Evolutionary conservation across 306 rosid genomes (phyloP), one percentile per base, ranked within the genome.

Genomic region (Trifolium repens): DNA sequence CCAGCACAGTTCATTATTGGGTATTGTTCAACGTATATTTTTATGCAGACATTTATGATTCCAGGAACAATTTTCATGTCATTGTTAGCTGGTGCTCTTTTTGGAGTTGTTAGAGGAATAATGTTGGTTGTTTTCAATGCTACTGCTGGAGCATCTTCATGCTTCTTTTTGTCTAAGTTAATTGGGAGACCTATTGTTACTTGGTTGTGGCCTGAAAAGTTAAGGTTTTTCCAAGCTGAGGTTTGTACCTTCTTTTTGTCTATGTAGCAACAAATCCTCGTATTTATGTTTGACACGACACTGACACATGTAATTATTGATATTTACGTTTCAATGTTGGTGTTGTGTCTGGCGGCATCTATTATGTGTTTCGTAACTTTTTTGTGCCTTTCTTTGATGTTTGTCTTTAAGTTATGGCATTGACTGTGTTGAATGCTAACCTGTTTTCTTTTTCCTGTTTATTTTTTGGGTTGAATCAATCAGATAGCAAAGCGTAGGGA

Each of bases 21-120:
- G 26, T 94, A 91, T 87, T 94, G 97, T 83, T 91, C 97, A 60
- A 94, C 89, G 4, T 94, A 91, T 86, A 94, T 94, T 78, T 94
- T 94, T 83, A 94, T 94, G 98, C 98, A 94, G 85, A 94, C 97
- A 6, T 94, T 94, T 76, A 94, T 94, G 97, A 94, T 94, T 84
- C 97, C 98, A 0, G 97, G 98, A 62, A 94, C 98, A 39, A 89
- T 94, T 73, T 94, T 94, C 84, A 87, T 94, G 97, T 94, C 98
- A 55, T 85, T 94, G 80, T 85, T 94, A n/a, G 98, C 96, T 58
- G 98, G 98, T 76, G 97, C 98, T 34, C 97, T 94, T 60, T 94
- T 94, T 69, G 97, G 97, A 69, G 93, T 87, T 46, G 17, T 86
- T 15, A 85, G 82, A 78, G 98, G 98, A 17, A 84, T 94, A 84